A percentile compares a stretch with the other conserved stretches of the same genome.
Conservation (phyloP, 495 filamentous ascomycete species). For the Penicillium desertorum region DNA sequence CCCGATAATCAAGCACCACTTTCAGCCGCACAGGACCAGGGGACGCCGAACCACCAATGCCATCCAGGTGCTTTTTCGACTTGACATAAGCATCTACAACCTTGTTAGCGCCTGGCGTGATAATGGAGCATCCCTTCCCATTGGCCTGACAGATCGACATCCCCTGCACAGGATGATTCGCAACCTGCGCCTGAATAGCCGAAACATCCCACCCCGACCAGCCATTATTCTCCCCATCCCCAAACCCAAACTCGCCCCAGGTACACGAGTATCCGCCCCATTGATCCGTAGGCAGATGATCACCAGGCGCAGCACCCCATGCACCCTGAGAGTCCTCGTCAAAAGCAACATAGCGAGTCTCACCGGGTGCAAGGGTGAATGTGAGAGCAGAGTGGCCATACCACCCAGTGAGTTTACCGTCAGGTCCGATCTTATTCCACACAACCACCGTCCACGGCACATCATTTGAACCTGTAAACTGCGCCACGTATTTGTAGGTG, state of each 20-base stretch:
- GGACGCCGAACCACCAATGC: constrained; percentile 36
- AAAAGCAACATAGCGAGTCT: constrained; percentile 49
- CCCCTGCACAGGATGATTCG: constrained; percentile 33
- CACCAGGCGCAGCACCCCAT: constrained; percentile 40
- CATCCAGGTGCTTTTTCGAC: constrained; percentile 31
- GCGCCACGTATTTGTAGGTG: constrained; percentile 48
- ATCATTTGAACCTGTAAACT: constrained; percentile 40
- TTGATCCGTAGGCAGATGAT: constrained; percentile 32
- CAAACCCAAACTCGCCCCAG: constrained; percentile 50
- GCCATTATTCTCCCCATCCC: constrained; percentile 33
- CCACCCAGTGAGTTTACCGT: constrained; percentile 45
- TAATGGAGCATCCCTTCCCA: constrained; percentile 34
- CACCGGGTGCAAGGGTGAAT: constrained; percentile 44
- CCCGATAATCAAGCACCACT: constrained; percentile 35
- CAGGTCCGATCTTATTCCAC: constrained; percentile 56
- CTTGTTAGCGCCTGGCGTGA: constrained; percentile 31
- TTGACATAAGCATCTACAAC: constrained; percentile 38
- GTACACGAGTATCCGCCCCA: constrained; percentile 44
- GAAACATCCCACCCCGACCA: constrained; percentile 50
- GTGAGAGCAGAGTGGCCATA: constrained; percentile 45
- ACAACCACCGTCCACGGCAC: constrained; percentile 44
- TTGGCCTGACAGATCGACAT: constrained; percentile 40
- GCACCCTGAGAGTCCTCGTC: constrained; percentile 47
- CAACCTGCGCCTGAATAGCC: constrained; percentile 45
- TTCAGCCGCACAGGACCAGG: constrained; percentile 35